Evolutionary conservation across 805 yeast species (phyloP), one percentile per base, ranked within the genome.

Genomic region (Zygotorulaspora florentina): DNA sequence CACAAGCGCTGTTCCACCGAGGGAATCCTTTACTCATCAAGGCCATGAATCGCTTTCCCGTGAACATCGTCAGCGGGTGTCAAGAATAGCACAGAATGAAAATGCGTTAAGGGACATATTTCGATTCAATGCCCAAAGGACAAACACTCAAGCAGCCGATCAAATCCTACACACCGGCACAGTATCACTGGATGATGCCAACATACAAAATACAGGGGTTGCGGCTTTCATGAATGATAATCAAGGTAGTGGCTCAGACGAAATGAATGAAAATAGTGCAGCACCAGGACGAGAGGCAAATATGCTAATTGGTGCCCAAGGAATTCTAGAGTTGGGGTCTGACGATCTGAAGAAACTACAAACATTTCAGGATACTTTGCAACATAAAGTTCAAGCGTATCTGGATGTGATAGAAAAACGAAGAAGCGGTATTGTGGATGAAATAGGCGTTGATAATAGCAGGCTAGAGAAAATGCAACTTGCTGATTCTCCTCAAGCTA

Each of bases 321-420:
- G 47, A 8, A 38, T 50, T 8, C 30, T 46, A 8, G 40, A 45
- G 30, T 25, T 54, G 28, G 43, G 43, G 13, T 45, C 45, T 18
- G 52, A 49, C 7, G 65, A 57, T 38, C 23, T 52, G 18, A 47
- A 40, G 8, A 51, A 55, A 27, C 46, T 63, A 13, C 48, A 49
- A 27, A 35, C 38, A n/a, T 63, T 63, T 37, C 61, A 62, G 45
- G 42, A 50, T 2, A 43, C 51, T 12, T 46, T 61, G 34, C 57
- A 59, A 38, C 48, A 39, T 5, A 63, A 62, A 42, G 52, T 61
- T 6, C 52, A 56, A 31, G 58, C 47, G 12, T 59, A 56, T 43
- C 41, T 62, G 16, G 50, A 46, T 17, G 51, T 51, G 4, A 59
- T 62, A 25, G 66, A 62, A 35, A 51, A 38, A 11, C 56, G 64